These are phyloP conservation scores for Daldinia grandis DNA, from an alignment of 495 filamentous ascomycete species.

Conservation along the genomic window DNA sequence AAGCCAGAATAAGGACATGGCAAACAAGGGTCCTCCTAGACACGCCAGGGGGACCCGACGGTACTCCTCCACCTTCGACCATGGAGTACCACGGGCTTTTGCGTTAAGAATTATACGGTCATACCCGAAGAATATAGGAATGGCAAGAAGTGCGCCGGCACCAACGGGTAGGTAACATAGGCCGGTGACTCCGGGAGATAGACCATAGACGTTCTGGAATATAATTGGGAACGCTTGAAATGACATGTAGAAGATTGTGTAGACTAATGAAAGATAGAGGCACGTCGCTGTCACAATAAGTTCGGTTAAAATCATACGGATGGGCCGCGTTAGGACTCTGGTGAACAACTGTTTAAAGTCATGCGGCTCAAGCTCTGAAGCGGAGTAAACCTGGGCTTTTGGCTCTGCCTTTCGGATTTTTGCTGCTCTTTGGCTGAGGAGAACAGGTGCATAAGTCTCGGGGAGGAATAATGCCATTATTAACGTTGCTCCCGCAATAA, in stretches of 20 bases:
- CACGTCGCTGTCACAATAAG: constrained; percentile 67
- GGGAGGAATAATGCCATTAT: constrained; percentile 62
- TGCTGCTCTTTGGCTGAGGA: constrained; percentile 64
- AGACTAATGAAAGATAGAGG: constrained; percentile 72
- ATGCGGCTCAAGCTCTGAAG: constrained; percentile 48
- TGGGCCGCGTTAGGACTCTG: constrained; percentile 50
- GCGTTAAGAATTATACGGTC: constrained; percentile 46
- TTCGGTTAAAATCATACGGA: constrained; percentile 56
- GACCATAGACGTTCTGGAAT: constrained; percentile 59
- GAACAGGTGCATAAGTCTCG: constrained; percentile 69
- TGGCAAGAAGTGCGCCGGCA: constrained; percentile 54
- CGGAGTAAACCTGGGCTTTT: constrained; percentile 44
- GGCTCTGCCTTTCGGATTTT: constrained; percentile 60
- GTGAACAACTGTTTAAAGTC: constrained; percentile 47
- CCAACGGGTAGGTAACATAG: constrained; percentile 59
- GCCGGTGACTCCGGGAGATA: constrained; percentile 55
- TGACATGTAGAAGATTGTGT: constrained; percentile 80
- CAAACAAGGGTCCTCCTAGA: constrained; percentile 69
- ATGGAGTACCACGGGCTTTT: constrained; percentile 33
- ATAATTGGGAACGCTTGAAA: constrained; percentile 75
- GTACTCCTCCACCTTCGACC: constrained; percentile 62
- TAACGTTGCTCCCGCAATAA: constrained; percentile 60
- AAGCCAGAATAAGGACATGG: constrained; percentile 74
- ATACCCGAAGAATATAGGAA: constrained; percentile 62
- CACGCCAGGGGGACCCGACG: constrained; percentile 73